A percentile compares a stretch with the other conserved stretches of the same genome.
Conservation (phyloP, 305 asterid species). For the Rubia tinctorum region DNA sequence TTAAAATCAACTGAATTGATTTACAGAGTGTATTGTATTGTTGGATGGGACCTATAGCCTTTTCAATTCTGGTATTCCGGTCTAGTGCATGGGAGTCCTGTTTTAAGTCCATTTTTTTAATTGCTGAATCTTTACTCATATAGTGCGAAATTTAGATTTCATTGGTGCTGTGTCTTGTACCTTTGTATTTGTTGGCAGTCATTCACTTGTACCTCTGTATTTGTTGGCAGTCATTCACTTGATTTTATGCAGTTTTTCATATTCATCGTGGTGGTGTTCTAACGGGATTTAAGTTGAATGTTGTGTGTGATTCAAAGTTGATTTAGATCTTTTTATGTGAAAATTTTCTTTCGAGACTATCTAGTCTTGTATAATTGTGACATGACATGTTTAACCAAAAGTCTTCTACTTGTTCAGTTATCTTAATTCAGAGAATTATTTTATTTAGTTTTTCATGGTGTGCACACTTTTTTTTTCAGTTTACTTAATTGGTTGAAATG, state of each 20-base stretch:
- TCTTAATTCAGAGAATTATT: not conserved
- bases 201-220: not conserved
- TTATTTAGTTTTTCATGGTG: not conserved
- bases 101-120: not conserved
- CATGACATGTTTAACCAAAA: not conserved
- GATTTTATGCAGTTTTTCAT: not conserved
- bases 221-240: conserved; percentile 1
- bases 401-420: not conserved
- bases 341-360: not conserved
- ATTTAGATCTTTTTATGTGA: not conserved
- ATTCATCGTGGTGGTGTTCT: not conserved
- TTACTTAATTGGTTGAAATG: not conserved
- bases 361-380: not conserved
- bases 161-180: not conserved
- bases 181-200: not conserved
- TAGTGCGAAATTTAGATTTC: not conserved
- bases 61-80: not conserved
- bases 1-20: too few relatives aligned
- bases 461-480: too few relatives aligned
- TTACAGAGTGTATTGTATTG: too few relatives aligned
- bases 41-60: too few relatives aligned
- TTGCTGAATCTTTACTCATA: not conserved
- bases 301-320: not conserved
- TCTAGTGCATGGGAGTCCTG: not conserved
- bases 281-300: not conserved